A percentile compares a stretch with the other conserved stretches of the same genome.
phyloP scores from a whole-genome alignment of 129 eudicot species.

The Flaveria linearis region DNA sequence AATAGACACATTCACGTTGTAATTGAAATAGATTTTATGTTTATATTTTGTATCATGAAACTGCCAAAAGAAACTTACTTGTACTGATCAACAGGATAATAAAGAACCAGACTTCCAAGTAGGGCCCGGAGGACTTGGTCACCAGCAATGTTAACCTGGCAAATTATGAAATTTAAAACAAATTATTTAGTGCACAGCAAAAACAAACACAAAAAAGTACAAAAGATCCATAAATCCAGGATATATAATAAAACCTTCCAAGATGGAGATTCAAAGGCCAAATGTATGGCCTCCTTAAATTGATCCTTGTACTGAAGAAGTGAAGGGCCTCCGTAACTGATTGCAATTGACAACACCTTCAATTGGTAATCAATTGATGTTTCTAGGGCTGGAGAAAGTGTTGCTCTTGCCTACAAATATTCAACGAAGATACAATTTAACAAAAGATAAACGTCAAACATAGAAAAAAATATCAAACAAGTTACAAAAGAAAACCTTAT shows the following conservation, averaged over 20 bases:
- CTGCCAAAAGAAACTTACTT: conserved; percentile 49
- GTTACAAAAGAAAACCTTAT: conserved; percentile 55
- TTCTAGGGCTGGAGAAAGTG: conserved; percentile 95
- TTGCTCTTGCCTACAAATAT: conserved; percentile 54
- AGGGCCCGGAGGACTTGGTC: conserved; percentile 89
- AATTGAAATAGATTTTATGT: neutral
- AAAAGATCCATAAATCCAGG: neutral
- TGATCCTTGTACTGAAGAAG: conserved; percentile 70
- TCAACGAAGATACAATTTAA: neutral
- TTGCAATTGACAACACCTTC: conserved; percentile 89
- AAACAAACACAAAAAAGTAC: neutral
- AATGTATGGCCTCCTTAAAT: conserved; percentile 70
- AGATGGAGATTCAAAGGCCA: conserved; percentile 90
- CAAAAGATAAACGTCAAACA: conserved; percentile 26
- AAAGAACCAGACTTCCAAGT: conserved; percentile 88
- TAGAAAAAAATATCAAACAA: neutral
- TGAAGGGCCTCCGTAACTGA: conserved; percentile 86
- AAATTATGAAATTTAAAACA: conserved; percentile 6
- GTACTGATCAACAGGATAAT: conserved; percentile 95
- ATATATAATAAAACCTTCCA: conserved; percentile 77
- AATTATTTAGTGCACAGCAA: neutral
- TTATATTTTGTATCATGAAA: neutral
- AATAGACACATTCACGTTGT: neutral
- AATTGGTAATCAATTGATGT: conserved; percentile 82
- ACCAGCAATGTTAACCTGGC: conserved; percentile 97